These are phyloP conservation scores for Cystofilobasidium bisporidii DNA, from an alignment of 768 basidiomycete genomes.

Conservation along the genomic window DNA sequence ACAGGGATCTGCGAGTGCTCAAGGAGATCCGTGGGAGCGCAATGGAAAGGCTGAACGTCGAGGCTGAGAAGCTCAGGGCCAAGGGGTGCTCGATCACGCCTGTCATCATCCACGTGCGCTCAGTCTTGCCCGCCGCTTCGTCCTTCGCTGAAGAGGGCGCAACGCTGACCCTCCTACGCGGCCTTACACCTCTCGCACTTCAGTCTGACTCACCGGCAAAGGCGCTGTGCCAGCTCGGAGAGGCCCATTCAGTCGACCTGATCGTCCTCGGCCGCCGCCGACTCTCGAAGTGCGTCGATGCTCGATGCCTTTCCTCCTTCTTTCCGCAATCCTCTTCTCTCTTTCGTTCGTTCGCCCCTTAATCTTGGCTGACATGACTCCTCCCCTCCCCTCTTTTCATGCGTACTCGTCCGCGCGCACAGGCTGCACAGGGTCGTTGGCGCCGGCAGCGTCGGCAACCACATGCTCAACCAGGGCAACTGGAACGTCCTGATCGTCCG, in stretches of 20 bases:
- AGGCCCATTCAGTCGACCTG: conserved; percentile 6
- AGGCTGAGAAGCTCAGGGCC: background rate
- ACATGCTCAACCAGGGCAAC: conserved; percentile 5
- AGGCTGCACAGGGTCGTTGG: conserved; percentile 23
- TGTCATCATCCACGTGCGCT: background rate
- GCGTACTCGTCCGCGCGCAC: too few relatives aligned
- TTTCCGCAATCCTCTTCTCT: background rate
- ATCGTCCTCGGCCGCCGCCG: conserved; percentile 26
- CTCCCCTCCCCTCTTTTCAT: too few relatives aligned
- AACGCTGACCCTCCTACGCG: background rate
- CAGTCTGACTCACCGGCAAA: conserved; percentile 20
- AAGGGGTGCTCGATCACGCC: conserved; percentile 6
- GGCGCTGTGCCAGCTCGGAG: conserved; percentile 18
- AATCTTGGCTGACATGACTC: too few relatives aligned
- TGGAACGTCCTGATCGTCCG: conserved; percentile 21
- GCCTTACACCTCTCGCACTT: background rate
- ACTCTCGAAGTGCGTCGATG: conserved; percentile 5
- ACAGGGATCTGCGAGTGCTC: conserved; percentile 6
- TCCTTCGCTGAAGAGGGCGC: too few relatives aligned
- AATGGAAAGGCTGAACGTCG: conserved; percentile 5
- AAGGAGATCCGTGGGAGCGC: conserved; percentile 9
- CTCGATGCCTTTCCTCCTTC: background rate
- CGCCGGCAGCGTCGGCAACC: conserved; percentile 21
- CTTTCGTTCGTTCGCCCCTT: too few relatives aligned
- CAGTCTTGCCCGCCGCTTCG: background rate